Evolutionary conservation across 2,329 filamentous ascomycete species (phyloP).

Genomic region (Pseudogymnoascus sp.): DNA sequence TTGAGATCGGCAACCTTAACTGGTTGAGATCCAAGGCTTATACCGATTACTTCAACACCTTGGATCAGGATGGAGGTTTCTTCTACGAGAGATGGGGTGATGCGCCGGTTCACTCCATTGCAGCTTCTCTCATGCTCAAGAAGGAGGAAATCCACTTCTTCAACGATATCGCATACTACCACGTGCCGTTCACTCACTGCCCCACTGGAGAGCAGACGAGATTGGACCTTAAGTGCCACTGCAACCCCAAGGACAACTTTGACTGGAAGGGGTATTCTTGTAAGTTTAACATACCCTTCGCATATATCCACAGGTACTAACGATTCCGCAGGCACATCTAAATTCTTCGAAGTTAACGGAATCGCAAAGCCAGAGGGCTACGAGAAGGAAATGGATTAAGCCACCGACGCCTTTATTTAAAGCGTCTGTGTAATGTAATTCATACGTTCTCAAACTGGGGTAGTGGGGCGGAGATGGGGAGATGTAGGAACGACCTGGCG

Average conservation of each 20-base stretch:
- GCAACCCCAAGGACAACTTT: conserved; percentile 94
- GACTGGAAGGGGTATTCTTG: conserved; percentile 99
- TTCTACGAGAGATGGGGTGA: conserved; percentile 99
- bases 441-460: not conserved
- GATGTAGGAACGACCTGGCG: not conserved
- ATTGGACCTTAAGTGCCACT: conserved; percentile 82
- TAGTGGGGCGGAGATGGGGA: not conserved
- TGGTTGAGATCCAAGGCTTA: conserved; percentile 90
- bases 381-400: conserved; percentile 59
- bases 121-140: conserved; percentile 74
- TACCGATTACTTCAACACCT: conserved; percentile 78
- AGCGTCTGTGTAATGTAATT: not conserved
- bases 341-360: conserved; percentile 77
- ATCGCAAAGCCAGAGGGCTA: conserved; percentile 80
- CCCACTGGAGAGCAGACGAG: conserved; percentile 82
- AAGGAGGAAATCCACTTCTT: conserved; percentile 98
- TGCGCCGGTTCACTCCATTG: conserved; percentile 96
- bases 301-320: conserved; percentile 8
- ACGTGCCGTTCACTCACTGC: conserved; percentile 96
- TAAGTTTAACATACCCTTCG: conserved; percentile 41
- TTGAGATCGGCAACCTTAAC: conserved; percentile 88
- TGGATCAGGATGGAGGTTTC: conserved; percentile 90
- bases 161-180: conserved; percentile 97
- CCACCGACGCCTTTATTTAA: conserved; percentile 9
- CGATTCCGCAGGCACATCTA: conserved; percentile 59